phyloP scores from a whole-genome alignment of 2,329 filamentous ascomycete species.

The Clonostachys sp. region DNA sequence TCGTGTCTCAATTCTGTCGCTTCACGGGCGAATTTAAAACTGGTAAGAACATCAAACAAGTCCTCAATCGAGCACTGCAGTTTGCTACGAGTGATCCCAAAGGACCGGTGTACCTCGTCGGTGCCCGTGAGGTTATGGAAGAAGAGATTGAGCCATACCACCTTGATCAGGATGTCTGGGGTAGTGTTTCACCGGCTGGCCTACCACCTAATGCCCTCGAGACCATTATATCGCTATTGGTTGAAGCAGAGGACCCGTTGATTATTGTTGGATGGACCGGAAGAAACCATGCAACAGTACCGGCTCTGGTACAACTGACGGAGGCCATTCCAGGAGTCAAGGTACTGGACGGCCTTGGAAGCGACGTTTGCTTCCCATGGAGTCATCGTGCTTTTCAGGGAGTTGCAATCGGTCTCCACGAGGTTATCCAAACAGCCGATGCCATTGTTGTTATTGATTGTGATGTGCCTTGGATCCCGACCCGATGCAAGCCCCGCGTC shows the following conservation, averaged over 20 bases:
- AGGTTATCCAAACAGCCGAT: slow-evolving; percentile 73
- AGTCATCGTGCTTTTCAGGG: slow-evolving; percentile 66
- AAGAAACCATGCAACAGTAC: slow-evolving; percentile 59
- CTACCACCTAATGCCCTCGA: slow-evolving; percentile 44
- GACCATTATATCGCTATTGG: slow-evolving; percentile 58
- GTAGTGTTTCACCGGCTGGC: slow-evolving; percentile 62
- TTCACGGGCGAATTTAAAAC: slow-evolving; percentile 76
- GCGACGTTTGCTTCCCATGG: slow-evolving; percentile 77
- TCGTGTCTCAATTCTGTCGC: slow-evolving; percentile 75
- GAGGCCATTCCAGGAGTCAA: slow-evolving; percentile 63
- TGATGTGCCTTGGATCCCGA: slow-evolving; percentile 93
- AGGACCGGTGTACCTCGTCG: slow-evolving; percentile 76
- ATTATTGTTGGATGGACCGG: slow-evolving; percentile 69
- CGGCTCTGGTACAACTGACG: slow-evolving; percentile 61
- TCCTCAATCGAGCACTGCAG: slow-evolving; percentile 74
- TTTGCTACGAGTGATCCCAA: slow-evolving; percentile 70
- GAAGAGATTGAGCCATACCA: slow-evolving; percentile 73
- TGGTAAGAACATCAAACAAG: slow-evolving; percentile 76
- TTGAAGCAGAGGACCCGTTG: slow-evolving; percentile 61
- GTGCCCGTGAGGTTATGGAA: slow-evolving; percentile 79
- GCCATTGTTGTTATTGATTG: slow-evolving; percentile 83
- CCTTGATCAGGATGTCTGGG: slow-evolving; percentile 67
- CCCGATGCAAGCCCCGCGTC: slow-evolving; percentile 53
- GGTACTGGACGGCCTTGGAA: slow-evolving; percentile 72
- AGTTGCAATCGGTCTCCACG: slow-evolving; percentile 66